Evolutionary conservation across 1,139 yeast species (phyloP), one percentile per base, ranked within the genome.

Genomic region (Barnettozyma hawaiiensis): DNA sequence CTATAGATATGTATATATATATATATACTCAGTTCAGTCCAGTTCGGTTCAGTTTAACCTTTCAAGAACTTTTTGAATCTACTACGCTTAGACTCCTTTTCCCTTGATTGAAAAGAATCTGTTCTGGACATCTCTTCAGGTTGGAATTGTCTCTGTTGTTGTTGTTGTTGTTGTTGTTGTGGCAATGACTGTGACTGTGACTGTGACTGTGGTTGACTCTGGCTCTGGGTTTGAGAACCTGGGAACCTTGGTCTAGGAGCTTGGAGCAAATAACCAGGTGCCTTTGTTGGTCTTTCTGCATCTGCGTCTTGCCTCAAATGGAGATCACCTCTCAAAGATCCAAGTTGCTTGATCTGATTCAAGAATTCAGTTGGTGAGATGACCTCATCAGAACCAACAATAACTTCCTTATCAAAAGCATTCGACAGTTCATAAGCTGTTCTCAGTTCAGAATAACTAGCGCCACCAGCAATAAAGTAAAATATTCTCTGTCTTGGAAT

Each of bases 401-500:
- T 78, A 24, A 92, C 75, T 50, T 87, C 96, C 58, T 79, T 81
- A 53, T 83, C 77, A 46, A 76, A 70, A 37, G 73, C 64, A 16
- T 68, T 63, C 7, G 87, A 75, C 39, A 89, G 70, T 52, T 86
- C 94, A 54, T 86, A 83, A 12, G 83, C 80, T 6, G 87, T 73
- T 46, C 94, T 74, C 35, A 85, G 67, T 60, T 94, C 99, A 4
- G 90, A 76, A 51, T 83, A 78, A 0, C 97, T 87, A 32, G 85
- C 66, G 10, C 98, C 98, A 19, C 99, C 99, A 1, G 94, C 85
- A 31, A 89, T 76, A 58, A 80, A 92, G 47, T 89, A 78, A 53
- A 90, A 77, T 8, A 90, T 71, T 38, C 92, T 66, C 56, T 85
- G 95, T 51, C 77, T 75, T 35, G 78, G 75, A n/a, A 72, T 68